These are phyloP conservation scores for Thalassia testudinum DNA, from an alignment of 116 monocot species.

Conservation along the genomic window DNA sequence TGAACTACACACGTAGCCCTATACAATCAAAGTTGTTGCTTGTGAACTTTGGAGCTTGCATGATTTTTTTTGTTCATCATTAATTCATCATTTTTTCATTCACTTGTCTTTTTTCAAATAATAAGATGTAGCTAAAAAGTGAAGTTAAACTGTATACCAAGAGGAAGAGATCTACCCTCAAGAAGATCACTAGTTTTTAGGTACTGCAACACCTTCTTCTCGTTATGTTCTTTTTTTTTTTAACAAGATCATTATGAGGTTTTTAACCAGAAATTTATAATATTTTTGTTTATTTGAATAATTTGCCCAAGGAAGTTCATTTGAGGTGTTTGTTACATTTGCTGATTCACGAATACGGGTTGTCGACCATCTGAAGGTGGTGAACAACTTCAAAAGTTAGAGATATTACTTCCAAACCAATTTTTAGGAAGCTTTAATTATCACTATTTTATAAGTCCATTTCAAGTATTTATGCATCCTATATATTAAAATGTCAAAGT, in stretches of 20 bases:
- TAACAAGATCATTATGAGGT: neutral
- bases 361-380: constrained; percentile 50
- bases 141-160: constrained; percentile 51
- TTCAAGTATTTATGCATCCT: too few species aligned
- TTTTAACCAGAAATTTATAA: neutral
- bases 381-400: constrained; percentile 74
- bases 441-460: too few species aligned
- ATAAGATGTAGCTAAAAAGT: constrained; percentile 41
- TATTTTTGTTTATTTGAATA: constrained; percentile 13
- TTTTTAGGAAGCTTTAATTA: too few species aligned
- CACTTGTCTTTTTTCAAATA: constrained; percentile 34
- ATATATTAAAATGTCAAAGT: too few species aligned
- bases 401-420: too few species aligned
- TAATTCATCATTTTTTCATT: too few species aligned
- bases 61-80: too few species aligned
- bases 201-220: constrained; percentile 10
- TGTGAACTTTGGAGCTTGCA: too few species aligned
- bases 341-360: constrained; percentile 85
- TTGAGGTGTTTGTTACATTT: constrained; percentile 76
- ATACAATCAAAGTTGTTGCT: too few species aligned
- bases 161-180: constrained; percentile 52
- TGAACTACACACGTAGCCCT: too few species aligned
- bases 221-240: neutral
- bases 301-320: constrained; percentile 65
- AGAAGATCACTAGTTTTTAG: constrained; percentile 75